These are phyloP conservation scores for Pythium graminicola DNA, from an alignment of 352 stramenopile species.

Conservation along the genomic window DNA sequence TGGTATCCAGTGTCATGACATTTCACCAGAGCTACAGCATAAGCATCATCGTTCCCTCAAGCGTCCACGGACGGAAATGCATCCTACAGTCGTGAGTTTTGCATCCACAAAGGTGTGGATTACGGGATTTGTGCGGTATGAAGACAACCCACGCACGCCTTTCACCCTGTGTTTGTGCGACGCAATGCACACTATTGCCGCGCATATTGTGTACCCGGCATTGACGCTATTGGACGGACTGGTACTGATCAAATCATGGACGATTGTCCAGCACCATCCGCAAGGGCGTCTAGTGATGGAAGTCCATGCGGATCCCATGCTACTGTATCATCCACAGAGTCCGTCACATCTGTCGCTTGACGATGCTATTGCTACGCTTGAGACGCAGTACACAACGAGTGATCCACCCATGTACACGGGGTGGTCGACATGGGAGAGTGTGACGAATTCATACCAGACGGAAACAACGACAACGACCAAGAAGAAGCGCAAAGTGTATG, in stretches of 20 bases:
- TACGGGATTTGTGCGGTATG: slow-evolving; percentile 38
- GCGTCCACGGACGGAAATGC: slow-evolving; percentile 2
- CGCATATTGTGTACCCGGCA: slow-evolving; percentile 35
- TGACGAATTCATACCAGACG: neutral
- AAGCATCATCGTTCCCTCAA: neutral
- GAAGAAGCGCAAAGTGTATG: slow-evolving; percentile 33
- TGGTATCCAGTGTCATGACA: slow-evolving; percentile 4
- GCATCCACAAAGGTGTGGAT: slow-evolving; percentile 36
- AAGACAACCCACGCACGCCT: neutral
- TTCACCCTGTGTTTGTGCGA: slow-evolving; percentile 31
- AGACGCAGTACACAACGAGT: slow-evolving; percentile 26
- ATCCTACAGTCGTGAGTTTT: slow-evolving; percentile 20
- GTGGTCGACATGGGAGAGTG: slow-evolving; percentile 20
- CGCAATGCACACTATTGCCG: slow-evolving; percentile 20
- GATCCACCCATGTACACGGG: slow-evolving; percentile 47
- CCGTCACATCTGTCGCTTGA: slow-evolving; percentile 3
- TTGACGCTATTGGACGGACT: slow-evolving; percentile 34
- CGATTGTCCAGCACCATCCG: slow-evolving; percentile 27
- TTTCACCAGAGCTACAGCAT: neutral
- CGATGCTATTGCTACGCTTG: slow-evolving; percentile 25
- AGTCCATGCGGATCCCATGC: slow-evolving; percentile 22
- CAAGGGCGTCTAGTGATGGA: slow-evolving; percentile 33
- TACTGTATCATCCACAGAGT: neutral
- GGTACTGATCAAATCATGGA: slow-evolving; percentile 57
- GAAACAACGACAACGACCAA: neutral